Evolutionary conservation across 2,329 filamentous ascomycete genomes (phyloP).

Genomic region (Parastagonospora nodorum): DNA sequence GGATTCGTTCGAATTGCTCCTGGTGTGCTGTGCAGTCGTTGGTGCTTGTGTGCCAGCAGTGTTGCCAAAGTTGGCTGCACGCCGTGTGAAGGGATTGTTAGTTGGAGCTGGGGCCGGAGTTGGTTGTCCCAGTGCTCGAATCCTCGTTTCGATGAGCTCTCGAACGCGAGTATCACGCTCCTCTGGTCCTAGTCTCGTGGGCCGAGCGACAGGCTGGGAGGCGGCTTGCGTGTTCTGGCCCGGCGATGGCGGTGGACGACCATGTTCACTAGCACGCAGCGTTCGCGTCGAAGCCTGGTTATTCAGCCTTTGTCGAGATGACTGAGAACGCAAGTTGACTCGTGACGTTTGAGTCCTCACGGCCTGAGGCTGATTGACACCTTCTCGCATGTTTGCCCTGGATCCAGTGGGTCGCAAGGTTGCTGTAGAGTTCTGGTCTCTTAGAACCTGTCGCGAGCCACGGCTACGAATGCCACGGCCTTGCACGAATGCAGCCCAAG

Average conservation of each 20-base stretch:
- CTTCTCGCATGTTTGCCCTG: conserved; percentile 42
- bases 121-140: conserved; percentile 37
- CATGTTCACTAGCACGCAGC: conserved; percentile 40
- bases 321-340: conserved; percentile 41
- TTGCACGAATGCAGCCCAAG: conserved; percentile 44
- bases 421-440: conserved; percentile 47
- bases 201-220: conserved; percentile 23
- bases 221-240: conserved; percentile 18
- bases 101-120: conserved; percentile 30
- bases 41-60: conserved; percentile 15
- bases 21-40: conserved; percentile 26
- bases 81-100: conserved; percentile 45
- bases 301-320: conserved; percentile 43
- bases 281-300: conserved; percentile 44
- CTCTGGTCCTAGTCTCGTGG: conserved; percentile 38
- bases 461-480: conserved; percentile 28
- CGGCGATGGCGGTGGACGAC: conserved; percentile 36
- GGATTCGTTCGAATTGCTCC: conserved; percentile 43
- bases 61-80: conserved; percentile 30
- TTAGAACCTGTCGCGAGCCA: conserved; percentile 42
- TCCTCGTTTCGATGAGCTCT: conserved; percentile 44
- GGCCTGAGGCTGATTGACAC: conserved; percentile 24
- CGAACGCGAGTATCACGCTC: conserved; percentile 42
- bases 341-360: conserved; percentile 45
- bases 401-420: conserved; percentile 43